phyloP scores from a whole-genome alignment of 2,329 filamentous ascomycete genomes.

The Alternaria solani region DNA sequence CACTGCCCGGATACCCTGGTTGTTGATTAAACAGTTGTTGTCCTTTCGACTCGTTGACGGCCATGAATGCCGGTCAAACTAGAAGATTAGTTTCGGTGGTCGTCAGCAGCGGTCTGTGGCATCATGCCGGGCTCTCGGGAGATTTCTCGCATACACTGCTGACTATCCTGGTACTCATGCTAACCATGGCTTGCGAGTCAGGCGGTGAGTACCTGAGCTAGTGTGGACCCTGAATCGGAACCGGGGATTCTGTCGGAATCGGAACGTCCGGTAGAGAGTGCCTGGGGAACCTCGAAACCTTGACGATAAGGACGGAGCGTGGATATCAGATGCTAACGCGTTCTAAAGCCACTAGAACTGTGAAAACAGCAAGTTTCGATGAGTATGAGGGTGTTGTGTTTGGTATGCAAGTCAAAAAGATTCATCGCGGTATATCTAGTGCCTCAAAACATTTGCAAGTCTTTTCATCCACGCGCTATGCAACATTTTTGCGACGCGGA shows the following conservation, averaged over 20 bases:
- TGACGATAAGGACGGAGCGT: background rate
- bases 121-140: background rate
- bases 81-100: background rate
- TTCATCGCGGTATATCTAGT: background rate
- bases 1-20: background rate
- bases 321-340: background rate
- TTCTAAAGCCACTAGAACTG: too few relatives aligned
- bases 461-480: background rate
- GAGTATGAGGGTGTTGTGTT: background rate
- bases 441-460: background rate
- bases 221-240: background rate
- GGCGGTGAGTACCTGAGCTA: background rate
- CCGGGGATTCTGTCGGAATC: background rate
- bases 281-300: background rate
- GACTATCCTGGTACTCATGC: background rate
- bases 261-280: background rate
- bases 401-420: background rate
- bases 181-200: background rate
- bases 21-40: background rate
- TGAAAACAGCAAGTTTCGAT: rapidly evolving
- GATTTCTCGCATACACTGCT: background rate
- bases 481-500: background rate
- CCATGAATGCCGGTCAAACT: background rate
- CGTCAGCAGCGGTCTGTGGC: background rate
- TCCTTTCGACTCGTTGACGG: background rate